Evolutionary conservation across 306 rosid species (phyloP).

Genomic region (Acacia crassicarpa): DNA sequence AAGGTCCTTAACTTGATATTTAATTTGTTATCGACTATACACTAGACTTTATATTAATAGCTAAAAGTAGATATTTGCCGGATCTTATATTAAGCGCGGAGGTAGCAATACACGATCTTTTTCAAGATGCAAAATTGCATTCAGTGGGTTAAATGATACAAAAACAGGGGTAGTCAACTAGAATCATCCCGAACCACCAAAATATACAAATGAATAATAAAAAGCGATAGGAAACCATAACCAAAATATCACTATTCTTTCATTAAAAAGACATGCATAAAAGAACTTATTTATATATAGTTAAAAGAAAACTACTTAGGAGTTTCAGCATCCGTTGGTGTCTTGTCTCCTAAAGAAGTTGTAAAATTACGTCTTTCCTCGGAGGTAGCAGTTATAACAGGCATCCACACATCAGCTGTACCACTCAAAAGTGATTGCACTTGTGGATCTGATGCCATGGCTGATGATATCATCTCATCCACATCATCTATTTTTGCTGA

Average conservation of each 20-base stretch:
- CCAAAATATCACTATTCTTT: neutral
- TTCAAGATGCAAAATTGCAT: neutral
- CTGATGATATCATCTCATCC: conserved; percentile 84
- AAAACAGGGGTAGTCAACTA: neutral
- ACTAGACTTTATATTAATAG: too few species aligned
- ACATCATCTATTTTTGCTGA: conserved; percentile 83
- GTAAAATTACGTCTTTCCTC: conserved; percentile 78
- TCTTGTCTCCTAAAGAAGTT: conserved; percentile 43
- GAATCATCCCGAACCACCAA: neutral
- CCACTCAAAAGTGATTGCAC: conserved; percentile 76
- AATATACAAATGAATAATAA: neutral
- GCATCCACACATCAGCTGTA: conserved; percentile 92
- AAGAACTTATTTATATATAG: neutral
- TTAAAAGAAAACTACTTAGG: conserved; percentile 32
- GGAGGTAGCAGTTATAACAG: conserved; percentile 78
- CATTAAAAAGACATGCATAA: neutral
- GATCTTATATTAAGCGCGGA: too few species aligned
- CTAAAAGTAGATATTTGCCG: too few species aligned
- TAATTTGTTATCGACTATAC: too few species aligned
- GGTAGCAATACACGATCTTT: neutral
- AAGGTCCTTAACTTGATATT: too few species aligned
- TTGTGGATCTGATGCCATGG: conserved; percentile 87
- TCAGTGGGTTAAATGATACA: neutral
- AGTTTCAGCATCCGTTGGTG: conserved; percentile 35
- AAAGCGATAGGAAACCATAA: neutral